These are phyloP conservation scores for Citrus medica DNA, from an alignment of 345 rosid genomes.

Conservation along the genomic window DNA sequence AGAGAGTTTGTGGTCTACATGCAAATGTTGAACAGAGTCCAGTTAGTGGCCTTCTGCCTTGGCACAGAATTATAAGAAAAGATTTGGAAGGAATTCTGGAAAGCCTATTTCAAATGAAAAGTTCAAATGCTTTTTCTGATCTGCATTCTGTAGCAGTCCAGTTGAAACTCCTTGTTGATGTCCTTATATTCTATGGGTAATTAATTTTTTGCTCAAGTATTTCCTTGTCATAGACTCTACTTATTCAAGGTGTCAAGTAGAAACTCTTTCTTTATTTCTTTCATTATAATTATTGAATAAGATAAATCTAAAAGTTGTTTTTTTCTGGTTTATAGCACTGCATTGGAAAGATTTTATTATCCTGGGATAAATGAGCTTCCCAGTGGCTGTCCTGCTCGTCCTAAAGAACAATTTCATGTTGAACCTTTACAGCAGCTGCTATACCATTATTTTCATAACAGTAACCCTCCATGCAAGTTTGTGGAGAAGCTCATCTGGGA, in stretches of 20 bases:
- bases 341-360: constrained; percentile 53
- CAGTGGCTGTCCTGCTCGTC: constrained; percentile 19
- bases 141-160: constrained; percentile 37
- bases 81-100: constrained; percentile 55
- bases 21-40: constrained; percentile 25
- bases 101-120: constrained; percentile 34
- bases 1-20: constrained; percentile 18
- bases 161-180: constrained; percentile 61
- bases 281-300: background rate
- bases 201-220: constrained; percentile 9
- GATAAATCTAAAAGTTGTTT: background rate
- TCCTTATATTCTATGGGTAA: constrained; percentile 71
- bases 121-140: constrained; percentile 33
- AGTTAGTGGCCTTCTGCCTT: constrained; percentile 39
- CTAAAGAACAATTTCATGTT: constrained; percentile 24
- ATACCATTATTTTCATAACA: constrained; percentile 23
- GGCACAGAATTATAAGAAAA: constrained; percentile 51
- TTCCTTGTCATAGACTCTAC: background rate
- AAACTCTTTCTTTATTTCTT: background rate
- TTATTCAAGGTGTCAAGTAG: background rate
- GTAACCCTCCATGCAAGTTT: constrained; percentile 21
- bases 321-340: constrained; percentile 41
- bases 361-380: constrained; percentile 42
- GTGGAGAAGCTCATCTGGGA: constrained; percentile 44
- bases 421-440: constrained; percentile 47